Conservation (phyloP, 352 stramenopile genomes). For the Phytophthora brassicae region DNA sequence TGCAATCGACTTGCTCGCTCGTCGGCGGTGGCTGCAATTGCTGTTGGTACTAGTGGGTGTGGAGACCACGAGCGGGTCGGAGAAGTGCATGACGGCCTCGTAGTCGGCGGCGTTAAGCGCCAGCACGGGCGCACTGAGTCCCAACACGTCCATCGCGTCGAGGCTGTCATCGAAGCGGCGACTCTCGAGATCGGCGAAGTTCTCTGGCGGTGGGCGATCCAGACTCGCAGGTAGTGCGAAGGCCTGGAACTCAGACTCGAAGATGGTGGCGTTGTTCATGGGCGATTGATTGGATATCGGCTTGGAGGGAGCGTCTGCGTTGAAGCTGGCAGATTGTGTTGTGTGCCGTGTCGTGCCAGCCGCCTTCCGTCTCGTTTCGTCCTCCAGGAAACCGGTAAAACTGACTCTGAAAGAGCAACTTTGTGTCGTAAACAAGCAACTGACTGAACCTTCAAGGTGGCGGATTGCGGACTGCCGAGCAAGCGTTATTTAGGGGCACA, state of each 20-base stretch:
- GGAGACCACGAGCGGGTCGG: conserved; percentile 8
- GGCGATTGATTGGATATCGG: neutral
- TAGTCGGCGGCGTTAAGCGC: conserved; percentile 1
- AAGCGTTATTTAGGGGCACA: too few relatives aligned
- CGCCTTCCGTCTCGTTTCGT: conserved; percentile 16
- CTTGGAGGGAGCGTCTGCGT: conserved; percentile 5
- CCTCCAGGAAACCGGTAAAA: neutral
- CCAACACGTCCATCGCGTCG: conserved; percentile 17
- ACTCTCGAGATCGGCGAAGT: conserved; percentile 13
- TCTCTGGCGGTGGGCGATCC: conserved; percentile 11
- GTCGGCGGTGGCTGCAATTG: neutral
- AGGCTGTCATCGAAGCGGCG: conserved; percentile 20
- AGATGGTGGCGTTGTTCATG: conserved; percentile 26
- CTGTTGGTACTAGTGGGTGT: neutral
- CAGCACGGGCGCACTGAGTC: conserved; percentile 13
- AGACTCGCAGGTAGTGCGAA: conserved; percentile 23
- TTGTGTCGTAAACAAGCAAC: neutral
- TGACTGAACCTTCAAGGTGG: neutral
- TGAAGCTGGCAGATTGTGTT: conserved; percentile 25
- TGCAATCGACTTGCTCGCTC: too few relatives aligned
- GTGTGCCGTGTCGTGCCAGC: conserved; percentile 23
- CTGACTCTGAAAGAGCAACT: neutral
- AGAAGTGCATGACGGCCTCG: conserved; percentile 12
- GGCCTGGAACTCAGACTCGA: conserved; percentile 21
- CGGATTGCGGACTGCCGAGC: too few relatives aligned